Evolutionary conservation across 495 filamentous ascomycete genomes (phyloP).

Genomic region (Podospora appendiculata): DNA sequence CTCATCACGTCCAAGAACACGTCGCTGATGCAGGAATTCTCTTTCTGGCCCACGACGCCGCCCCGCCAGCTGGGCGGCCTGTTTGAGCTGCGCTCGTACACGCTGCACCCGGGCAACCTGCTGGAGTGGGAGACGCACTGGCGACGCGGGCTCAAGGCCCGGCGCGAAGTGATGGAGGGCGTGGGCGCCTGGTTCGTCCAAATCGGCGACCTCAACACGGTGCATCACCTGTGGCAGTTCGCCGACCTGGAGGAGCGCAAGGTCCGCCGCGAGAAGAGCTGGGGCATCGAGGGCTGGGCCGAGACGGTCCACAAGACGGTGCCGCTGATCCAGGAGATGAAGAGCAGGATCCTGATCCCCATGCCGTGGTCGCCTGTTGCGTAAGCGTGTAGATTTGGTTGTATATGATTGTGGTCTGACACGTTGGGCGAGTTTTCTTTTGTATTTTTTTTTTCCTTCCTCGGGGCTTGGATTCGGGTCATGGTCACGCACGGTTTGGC

Average conservation of each 20-base stretch:
- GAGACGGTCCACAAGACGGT: conserved; percentile 99
- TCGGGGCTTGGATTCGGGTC: too few species aligned
- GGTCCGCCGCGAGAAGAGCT: conserved; percentile 85
- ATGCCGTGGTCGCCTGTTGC: conserved; percentile 95
- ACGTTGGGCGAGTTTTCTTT: background rate
- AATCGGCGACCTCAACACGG: conserved; percentile 94
- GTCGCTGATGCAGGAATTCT: conserved; percentile 98
- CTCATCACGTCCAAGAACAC: conserved; percentile 76
- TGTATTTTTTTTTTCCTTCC: background rate
- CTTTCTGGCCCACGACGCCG: conserved; percentile 94
- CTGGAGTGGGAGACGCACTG: conserved; percentile 99
- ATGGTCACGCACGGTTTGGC: too few species aligned
- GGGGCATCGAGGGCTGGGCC: conserved; percentile 91
- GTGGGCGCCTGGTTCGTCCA: conserved; percentile 99
- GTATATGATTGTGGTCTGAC: background rate
- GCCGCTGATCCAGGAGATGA: conserved; percentile 92
- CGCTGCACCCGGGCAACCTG: conserved; percentile 87
- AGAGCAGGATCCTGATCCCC: conserved; percentile 84
- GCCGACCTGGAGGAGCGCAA: conserved; percentile 92
- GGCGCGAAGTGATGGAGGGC: conserved; percentile 95
- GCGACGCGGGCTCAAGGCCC: conserved; percentile 83
- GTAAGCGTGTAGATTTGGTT: conserved; percentile 24
- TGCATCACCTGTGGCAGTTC: conserved; percentile 98
- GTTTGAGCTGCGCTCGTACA: conserved; percentile 97
- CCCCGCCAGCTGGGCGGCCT: conserved; percentile 85